Base-by-base conservation (phyloP, 805 yeast genomes). In the Kazachstania taianensis region DNA sequence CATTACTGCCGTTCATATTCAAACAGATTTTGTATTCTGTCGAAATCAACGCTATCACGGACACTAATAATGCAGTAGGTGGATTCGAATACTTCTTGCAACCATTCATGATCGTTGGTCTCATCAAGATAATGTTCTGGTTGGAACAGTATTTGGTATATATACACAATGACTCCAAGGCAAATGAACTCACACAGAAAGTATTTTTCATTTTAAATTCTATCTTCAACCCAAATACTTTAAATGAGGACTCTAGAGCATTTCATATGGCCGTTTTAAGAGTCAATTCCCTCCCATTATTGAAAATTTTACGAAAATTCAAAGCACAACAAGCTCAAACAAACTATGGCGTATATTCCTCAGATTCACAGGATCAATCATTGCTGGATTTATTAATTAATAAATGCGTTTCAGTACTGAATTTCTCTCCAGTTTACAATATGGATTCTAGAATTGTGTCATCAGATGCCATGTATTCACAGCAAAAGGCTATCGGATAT, bases 71-170 rank as follows among this genome's bases (percentile, higher is more conserved):
- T 4, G 63, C 85, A 28, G 69, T 67, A 32, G 82, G 81, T 38
- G 96, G 96, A 0, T 63, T 89, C 24, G 96, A 87, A 49, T 85
- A 87, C 49, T 81, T 89, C 45, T 65, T 81, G 30, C 95, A 87
- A 49, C 81, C 84, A 2, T 81, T 83, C 43, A 63, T 89, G 44
- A 64, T 81, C 2, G 63, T 71, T 6, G 70, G 78, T 9, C 50
- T 76, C 23, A 59, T 72, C 5, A 71, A 73, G n/a, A 69, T 76
- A 2, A 49, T 73, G 54, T 72, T 47, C 45, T 80, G 69, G 72
- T 59, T 61, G 17, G 63, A 63, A 32, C 56, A 64, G 16, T 65
- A 65, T 32, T 51, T 74, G 5, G 61, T 62, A 57, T 48, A 42
- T 24, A 30, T 59, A 24, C 45, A 45, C 28, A 48, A 47, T 26